These are phyloP conservation scores for Candida maesae DNA, from an alignment of 805 yeast genomes.

Conservation along the genomic window DNA sequence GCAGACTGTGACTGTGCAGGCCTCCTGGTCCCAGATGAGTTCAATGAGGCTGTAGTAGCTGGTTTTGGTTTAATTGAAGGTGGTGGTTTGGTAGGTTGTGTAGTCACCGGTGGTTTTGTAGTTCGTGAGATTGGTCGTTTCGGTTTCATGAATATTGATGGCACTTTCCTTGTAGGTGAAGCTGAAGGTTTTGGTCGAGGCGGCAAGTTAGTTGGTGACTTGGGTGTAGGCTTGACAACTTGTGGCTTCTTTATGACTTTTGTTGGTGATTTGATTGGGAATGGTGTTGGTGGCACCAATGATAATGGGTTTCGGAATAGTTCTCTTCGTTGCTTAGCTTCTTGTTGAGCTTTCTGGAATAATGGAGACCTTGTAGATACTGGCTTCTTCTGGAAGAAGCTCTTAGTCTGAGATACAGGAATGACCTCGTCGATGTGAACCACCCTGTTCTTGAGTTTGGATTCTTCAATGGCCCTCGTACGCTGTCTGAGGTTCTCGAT, in stretches of 20 bases:
- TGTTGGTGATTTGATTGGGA: not conserved
- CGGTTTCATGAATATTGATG: slow-evolving; percentile 1
- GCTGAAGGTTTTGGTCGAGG: not conserved
- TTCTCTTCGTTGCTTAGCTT: slow-evolving; percentile 17
- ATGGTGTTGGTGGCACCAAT: slow-evolving; percentile 1
- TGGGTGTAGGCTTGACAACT: not conserved
- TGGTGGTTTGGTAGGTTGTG: no score
- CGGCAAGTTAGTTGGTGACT: not conserved
- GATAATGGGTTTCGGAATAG: slow-evolving; percentile 21
- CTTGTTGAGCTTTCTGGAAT: slow-evolving; percentile 24
- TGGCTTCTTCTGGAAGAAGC: not conserved
- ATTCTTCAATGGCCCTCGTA: slow-evolving; percentile 27
- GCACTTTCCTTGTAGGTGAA: not conserved
- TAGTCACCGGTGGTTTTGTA: no score
- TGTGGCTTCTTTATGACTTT: not conserved
- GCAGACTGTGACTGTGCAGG: no score
- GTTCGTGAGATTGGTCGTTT: not conserved
- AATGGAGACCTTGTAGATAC: slow-evolving; percentile 20
- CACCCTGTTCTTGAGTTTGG: slow-evolving; percentile 30
- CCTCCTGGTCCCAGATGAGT: no score
- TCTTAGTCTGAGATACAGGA: slow-evolving; percentile 8
- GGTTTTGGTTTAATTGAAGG: no score
- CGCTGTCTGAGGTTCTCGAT: slow-evolving; percentile 32
- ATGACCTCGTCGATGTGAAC: slow-evolving; percentile 24
- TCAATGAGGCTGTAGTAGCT: no score